Conservation (phyloP, 768 basidiomycete species). For the Boletus sensibilis region DNA sequence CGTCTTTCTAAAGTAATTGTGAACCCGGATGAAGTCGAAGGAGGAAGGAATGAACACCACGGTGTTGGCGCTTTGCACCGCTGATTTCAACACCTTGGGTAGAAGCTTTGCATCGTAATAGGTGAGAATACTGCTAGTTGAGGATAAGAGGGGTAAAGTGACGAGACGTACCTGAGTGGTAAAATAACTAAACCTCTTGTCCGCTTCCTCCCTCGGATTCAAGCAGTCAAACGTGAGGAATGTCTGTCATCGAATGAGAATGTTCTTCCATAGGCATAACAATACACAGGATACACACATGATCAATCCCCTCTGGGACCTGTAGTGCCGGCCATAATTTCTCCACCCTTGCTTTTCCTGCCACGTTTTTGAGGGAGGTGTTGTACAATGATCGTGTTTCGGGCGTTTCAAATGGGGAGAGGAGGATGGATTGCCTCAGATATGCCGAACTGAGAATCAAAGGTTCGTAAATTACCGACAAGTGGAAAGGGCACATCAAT, state of each 20-base stretch:
- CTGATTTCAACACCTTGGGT: constrained; percentile 83
- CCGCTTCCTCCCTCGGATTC: constrained; percentile 74
- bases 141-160: background rate
- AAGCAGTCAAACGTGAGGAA: constrained; percentile 73
- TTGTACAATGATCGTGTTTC: constrained; percentile 84
- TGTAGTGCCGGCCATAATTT: constrained; percentile 68
- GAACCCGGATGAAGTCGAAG: constrained; percentile 92
- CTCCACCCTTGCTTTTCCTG: constrained; percentile 76
- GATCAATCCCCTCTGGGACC: constrained; percentile 82
- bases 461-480: background rate
- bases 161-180: constrained; percentile 64
- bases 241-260: constrained; percentile 41
- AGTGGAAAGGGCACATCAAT: constrained; percentile 65
- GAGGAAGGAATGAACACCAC: constrained; percentile 91
- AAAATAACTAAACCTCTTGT: constrained; percentile 86
- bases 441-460: constrained; percentile 60
- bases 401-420: constrained; percentile 87
- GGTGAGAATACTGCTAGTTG: background rate
- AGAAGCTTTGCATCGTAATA: constrained; percentile 53
- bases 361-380: constrained; percentile 72
- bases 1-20: constrained; percentile 79
- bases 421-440: constrained; percentile 84
- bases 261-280: background rate
- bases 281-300: constrained; percentile 44
- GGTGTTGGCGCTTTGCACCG: constrained; percentile 88